These are phyloP conservation scores for Lophium mytilinum DNA, from an alignment of 495 filamentous ascomycete species.

Conservation along the genomic window DNA sequence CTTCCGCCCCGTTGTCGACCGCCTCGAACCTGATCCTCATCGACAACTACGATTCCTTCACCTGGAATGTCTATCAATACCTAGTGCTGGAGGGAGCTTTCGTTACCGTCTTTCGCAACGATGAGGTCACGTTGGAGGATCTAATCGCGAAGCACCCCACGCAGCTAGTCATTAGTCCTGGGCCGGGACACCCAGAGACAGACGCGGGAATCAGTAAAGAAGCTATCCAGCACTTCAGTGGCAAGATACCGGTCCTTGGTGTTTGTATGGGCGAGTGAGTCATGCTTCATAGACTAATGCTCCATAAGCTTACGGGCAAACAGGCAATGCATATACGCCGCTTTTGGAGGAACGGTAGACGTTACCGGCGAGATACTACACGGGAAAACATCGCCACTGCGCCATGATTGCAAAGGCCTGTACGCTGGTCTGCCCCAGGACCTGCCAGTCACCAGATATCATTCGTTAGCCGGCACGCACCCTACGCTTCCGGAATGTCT, in stretches of 20 bases:
- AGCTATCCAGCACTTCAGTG: conserved; percentile 85
- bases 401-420: conserved; percentile 81
- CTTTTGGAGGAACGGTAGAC: conserved; percentile 83
- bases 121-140: conserved; percentile 78
- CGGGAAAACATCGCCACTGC: conserved; percentile 86
- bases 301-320: conserved; percentile 26
- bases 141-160: conserved; percentile 76
- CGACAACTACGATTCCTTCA: conserved; percentile 99
- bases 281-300: neutral
- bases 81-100: conserved; percentile 85
- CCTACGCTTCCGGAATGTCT: conserved; percentile 78
- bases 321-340: conserved; percentile 83
- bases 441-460: conserved; percentile 86
- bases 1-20: conserved; percentile 55
- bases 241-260: conserved; percentile 91
- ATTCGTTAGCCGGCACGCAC: conserved; percentile 91
- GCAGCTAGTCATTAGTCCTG: conserved; percentile 89
- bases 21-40: conserved; percentile 91
- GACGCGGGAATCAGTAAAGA: conserved; percentile 90
- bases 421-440: conserved; percentile 70
- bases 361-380: conserved; percentile 95
- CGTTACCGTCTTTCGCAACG: conserved; percentile 84
- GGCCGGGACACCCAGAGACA: conserved; percentile 80
- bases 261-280: conserved; percentile 96
- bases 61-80: conserved; percentile 98